Evolutionary conservation across 2,329 filamentous ascomycete species (phyloP), one percentile per base, ranked within the genome.

Genomic region (Dothidotthia symphoricarpi): DNA sequence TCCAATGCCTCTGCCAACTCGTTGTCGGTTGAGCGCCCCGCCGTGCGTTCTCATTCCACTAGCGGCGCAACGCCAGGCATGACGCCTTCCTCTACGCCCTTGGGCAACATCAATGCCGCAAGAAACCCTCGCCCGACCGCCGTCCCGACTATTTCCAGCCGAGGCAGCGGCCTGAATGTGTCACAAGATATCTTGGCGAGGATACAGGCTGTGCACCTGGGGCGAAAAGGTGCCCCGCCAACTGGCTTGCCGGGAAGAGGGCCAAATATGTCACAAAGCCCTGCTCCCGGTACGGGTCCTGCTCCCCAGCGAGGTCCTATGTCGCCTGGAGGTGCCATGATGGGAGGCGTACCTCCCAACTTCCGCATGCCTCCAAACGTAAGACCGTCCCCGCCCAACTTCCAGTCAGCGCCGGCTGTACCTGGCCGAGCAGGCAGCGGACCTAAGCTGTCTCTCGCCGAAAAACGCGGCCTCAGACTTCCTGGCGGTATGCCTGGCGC

Each of bases 21-120:
- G 16, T 36, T 50, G 31, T 51, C 59, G 19, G 44, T 57, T 13
- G 59, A 64, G 5, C 77, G 63, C 68, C 81, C 63, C 41, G 75
- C 80, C 4, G 64, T 82, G 28, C 78, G 81, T 52, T 78, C 80
- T 31, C 67, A 78, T 14, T 81, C 82, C 36, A 78, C 83, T 33
- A 70, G 81, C 14, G 55, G 51, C 39, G 55, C 55, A 10, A 59
- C 56, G 37, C 60, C 71, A 19, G 66, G 68, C 40, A 89, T 95
- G 81, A 87, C 80, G 39, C 71, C 85, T 6, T 89, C 82, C n/a
- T 95, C 89, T n/a, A 93, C 85, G 17, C 83, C 87, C 27, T 73
- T 90, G 3, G 88, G 88, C 27, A 78, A 86, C 41, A 72, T 95
- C 57, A 88, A 83, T 65, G 79, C 81, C 32, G 81, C 81, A 26